phyloP scores from a whole-genome alignment of 73 alveolate species.

The Loxodes magnus region DNA sequence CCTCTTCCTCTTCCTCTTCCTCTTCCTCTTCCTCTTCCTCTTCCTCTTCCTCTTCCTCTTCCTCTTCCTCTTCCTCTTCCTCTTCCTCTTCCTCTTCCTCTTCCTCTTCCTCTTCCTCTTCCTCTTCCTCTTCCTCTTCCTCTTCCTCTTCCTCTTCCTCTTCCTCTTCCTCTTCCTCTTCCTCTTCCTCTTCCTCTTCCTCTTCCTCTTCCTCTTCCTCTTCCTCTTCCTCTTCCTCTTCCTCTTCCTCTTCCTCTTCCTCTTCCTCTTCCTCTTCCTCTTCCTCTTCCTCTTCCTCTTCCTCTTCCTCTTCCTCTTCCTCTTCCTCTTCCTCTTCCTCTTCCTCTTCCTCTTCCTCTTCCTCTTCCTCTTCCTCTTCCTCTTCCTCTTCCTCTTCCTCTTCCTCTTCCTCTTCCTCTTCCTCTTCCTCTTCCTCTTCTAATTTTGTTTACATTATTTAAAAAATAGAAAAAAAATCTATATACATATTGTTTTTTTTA shows the following conservation, averaged over 20 bases:
- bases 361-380: neutral
- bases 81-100: neutral
- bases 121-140: neutral
- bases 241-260: neutral
- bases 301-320: neutral
- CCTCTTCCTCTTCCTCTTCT: neutral
- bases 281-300: neutral
- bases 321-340: neutral
- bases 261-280: neutral
- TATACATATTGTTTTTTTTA: neutral
- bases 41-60: neutral
- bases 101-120: neutral
- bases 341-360: neutral
- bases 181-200: neutral
- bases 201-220: conserved; percentile 1
- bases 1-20: neutral
- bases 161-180: neutral
- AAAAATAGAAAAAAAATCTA: no score
- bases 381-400: neutral
- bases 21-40: neutral
- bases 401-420: neutral
- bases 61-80: neutral
- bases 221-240: neutral
- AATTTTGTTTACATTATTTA: neutral
- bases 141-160: no score